A percentile compares a stretch with the other conserved stretches of the same genome.
phyloP scores from a whole-genome alignment of 345 rosid genomes.

The Linum tenue region DNA sequence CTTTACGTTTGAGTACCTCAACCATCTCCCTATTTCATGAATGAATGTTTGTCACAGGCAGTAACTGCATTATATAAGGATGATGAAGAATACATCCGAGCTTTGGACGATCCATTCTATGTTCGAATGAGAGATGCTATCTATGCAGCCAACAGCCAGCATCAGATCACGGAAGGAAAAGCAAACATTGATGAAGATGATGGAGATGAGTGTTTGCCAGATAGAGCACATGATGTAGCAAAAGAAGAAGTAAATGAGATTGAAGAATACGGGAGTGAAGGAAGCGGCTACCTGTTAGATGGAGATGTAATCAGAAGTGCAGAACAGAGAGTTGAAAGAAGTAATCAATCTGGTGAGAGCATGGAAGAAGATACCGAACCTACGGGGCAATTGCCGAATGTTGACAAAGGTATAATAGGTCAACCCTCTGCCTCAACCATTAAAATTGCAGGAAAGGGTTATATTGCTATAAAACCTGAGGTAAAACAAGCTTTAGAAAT shows the following conservation, averaged over 20 bases:
- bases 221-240: background rate
- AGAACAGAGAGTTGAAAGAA: slow-evolving; percentile 3
- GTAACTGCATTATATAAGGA: slow-evolving; percentile 49
- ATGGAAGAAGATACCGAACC: slow-evolving; percentile 6
- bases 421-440: slow-evolving; percentile 7
- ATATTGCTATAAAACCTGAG: slow-evolving; percentile 40
- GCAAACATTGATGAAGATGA: slow-evolving; percentile 6
- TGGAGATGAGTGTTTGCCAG: background rate
- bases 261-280: slow-evolving; percentile 12
- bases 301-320: slow-evolving; percentile 10
- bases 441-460: slow-evolving; percentile 9
- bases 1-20: background rate
- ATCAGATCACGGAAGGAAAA: slow-evolving; percentile 19
- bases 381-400: slow-evolving; percentile 38
- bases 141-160: slow-evolving; percentile 25
- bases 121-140: slow-evolving; percentile 44
- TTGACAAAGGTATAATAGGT: background rate
- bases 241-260: slow-evolving; percentile 13
- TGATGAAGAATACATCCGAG: slow-evolving; percentile 59
- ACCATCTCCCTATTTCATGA: background rate
- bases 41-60: slow-evolving; percentile 31
- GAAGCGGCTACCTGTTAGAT: slow-evolving; percentile 3
- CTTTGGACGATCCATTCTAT: slow-evolving; percentile 61
- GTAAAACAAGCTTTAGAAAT: slow-evolving; percentile 70
- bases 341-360: slow-evolving; percentile 14